Conservation (phyloP, 768 basidiomycete genomes). For the Suillus variegatus region DNA sequence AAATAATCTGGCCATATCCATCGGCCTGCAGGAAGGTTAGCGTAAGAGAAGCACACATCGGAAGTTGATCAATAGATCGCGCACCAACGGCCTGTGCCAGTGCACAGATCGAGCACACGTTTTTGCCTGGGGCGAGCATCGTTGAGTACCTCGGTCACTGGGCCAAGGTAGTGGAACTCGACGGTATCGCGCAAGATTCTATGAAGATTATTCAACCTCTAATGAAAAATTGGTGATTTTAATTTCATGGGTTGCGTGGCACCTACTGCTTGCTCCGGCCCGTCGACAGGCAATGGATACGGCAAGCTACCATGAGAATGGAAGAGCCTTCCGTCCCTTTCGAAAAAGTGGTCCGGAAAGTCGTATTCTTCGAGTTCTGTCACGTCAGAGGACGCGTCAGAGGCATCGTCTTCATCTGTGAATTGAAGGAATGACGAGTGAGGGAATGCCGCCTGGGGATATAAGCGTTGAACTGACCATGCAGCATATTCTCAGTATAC, state of each 20-base stretch:
- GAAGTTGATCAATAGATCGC: conserved; percentile 28
- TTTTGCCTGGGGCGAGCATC: conserved; percentile 40
- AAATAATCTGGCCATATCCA: conserved; percentile 72
- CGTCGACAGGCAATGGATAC: conserved; percentile 76
- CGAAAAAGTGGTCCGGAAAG: conserved; percentile 60
- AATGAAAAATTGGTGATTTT: conserved; percentile 7
- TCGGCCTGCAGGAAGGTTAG: conserved; percentile 50
- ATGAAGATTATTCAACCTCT: conserved; percentile 61
- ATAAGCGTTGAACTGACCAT: conserved; percentile 9
- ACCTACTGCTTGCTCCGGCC: conserved; percentile 66
- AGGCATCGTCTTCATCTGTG: conserved; percentile 35
- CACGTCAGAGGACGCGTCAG: conserved; percentile 44
- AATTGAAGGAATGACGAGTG: background rate
- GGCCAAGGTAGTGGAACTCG: conserved; percentile 60
- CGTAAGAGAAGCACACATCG: conserved; percentile 16
- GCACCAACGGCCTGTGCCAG: conserved; percentile 74
- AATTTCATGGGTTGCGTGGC: background rate
- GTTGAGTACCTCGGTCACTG: conserved; percentile 54
- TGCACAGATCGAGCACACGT: conserved; percentile 73
- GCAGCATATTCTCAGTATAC: conserved; percentile 23
- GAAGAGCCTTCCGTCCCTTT: conserved; percentile 63
- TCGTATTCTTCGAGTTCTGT: conserved; percentile 53
- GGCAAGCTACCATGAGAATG: conserved; percentile 63
- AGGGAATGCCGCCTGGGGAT: background rate
- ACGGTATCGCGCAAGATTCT: conserved; percentile 48